Base-by-base conservation (phyloP, 257 asterid genomes). In the Euphrasia confusa region DNA sequence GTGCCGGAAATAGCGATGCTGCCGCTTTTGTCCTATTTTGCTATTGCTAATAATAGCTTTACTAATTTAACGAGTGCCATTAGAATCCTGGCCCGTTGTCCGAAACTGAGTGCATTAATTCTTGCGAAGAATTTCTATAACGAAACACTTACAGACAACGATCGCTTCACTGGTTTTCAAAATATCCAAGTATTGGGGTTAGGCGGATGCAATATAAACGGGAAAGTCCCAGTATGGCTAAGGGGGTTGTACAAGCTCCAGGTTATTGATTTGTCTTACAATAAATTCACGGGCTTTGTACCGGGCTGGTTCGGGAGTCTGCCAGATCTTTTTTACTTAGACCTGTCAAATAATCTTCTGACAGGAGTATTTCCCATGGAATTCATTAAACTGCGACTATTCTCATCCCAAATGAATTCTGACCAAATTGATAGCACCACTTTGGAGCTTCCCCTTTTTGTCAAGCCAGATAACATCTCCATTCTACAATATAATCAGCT, bases 311-410 rank as follows among this genome's bases (percentile, higher is more conserved):
- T 92, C 12, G 91, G 91, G 68, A 55, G 5, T 44, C 81, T 86
- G 26, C 80, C 83, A 3, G 74, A 87, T 70, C 91, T 92, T 56
- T 89, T 92, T 83, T 89, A 92, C 86, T 76, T 92, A 37, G 97
- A 92, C 67, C 78, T 92, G 76, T 83, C 96, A 14, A 77, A 73
- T 60, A 89, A 92, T 45, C 60, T 60, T 53, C 86, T 89, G 0
- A 54, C 84, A 7, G 97, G 96, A 67, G 54, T 32, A 77, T 86
- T 89, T 77, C 97, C 99, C 0, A 32, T 71, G 54, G 84, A 79
- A 39, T 81, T 92, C 17, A 67, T 77, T 21, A 60, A 73, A 66
- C 68, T 92, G 68, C 70, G 61, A 3, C 50, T 2, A 11, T 44
- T 44, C 3, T 44, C 49, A 1, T 44, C 49, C 26, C 48, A 42